A percentile compares a stretch with the other conserved stretches of the same genome.
Conservation (phyloP, 176 grass and related monocot species). For the Cenchrus fungigraminus region DNA sequence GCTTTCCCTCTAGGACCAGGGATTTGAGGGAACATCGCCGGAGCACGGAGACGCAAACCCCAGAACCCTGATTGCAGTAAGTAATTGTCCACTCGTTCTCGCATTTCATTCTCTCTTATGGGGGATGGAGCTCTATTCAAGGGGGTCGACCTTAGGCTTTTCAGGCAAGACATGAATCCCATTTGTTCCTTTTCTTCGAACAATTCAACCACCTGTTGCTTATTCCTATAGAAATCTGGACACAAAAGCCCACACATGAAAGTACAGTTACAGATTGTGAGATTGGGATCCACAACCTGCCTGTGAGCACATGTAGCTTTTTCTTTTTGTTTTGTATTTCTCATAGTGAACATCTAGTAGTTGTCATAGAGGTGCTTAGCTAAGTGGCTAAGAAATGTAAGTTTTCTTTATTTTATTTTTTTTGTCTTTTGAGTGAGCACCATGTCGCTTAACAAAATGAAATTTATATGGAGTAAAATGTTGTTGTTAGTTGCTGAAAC, state of each 20-base stretch:
- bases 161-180: not conserved
- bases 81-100: too few species aligned
- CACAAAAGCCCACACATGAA: not conserved
- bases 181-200: not conserved
- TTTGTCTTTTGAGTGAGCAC: not conserved
- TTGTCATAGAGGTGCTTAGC: not conserved
- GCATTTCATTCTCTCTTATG: not conserved
- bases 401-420: not conserved
- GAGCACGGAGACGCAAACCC: too few species aligned
- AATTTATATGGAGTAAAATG: slow-evolving; percentile 5
- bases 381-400: not conserved
- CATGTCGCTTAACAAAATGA: not conserved
- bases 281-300: not conserved
- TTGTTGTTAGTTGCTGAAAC: slow-evolving; percentile 24
- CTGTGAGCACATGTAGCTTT: not conserved
- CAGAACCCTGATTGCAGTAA: too few species aligned
- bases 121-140: not conserved
- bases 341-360: not conserved
- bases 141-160: not conserved
- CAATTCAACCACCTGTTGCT: not conserved
- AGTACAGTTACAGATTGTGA: not conserved
- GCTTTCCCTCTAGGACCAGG: too few species aligned
- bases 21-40: too few species aligned
- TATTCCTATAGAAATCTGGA: not conserved
- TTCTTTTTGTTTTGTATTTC: not conserved